These are phyloP conservation scores for Alternaria ethzedia DNA, from an alignment of 2,329 filamentous ascomycete species.

Conservation along the genomic window DNA sequence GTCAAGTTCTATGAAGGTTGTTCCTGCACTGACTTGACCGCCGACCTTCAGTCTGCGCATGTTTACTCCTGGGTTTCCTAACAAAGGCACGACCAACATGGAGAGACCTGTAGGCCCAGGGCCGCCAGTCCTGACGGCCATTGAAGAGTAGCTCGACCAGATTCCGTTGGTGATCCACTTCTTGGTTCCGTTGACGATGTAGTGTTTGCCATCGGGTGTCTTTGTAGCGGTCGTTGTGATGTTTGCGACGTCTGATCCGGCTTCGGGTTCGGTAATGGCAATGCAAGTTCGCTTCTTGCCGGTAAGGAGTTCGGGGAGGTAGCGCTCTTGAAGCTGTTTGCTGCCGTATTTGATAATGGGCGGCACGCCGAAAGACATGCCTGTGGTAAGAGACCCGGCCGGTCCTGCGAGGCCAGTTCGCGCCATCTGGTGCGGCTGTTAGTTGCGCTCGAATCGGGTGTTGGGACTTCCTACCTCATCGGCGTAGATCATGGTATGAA, in stretches of 20 bases:
- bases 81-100: conserved; percentile 73
- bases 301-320: conserved; percentile 73
- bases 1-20: conserved; percentile 77
- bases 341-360: conserved; percentile 74
- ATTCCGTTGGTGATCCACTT: conserved; percentile 71
- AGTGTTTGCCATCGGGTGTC: conserved; percentile 68
- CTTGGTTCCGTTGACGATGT: conserved; percentile 76
- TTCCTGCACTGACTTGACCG: conserved; percentile 70
- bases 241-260: conserved; percentile 75
- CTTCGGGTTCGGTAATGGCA: conserved; percentile 78
- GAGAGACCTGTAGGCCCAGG: conserved; percentile 68
- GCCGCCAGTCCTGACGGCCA: conserved; percentile 76
- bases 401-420: conserved; percentile 71
- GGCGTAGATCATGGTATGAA: conserved; percentile 72
- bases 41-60: conserved; percentile 72
- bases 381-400: conserved; percentile 69
- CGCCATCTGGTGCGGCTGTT: conserved; percentile 57
- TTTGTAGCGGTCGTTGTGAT: conserved; percentile 72
- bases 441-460: not conserved
- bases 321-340: conserved; percentile 66
- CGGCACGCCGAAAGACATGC: conserved; percentile 75
- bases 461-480: conserved; percentile 61
- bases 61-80: conserved; percentile 68
- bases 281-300: conserved; percentile 74
- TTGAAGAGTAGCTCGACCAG: conserved; percentile 70